Percentiles rank a stretch among this genome's conserved stretches.
Evolutionary conservation across 805 yeast species (phyloP).

Genomic region (Myxozyma geophila): DNA sequence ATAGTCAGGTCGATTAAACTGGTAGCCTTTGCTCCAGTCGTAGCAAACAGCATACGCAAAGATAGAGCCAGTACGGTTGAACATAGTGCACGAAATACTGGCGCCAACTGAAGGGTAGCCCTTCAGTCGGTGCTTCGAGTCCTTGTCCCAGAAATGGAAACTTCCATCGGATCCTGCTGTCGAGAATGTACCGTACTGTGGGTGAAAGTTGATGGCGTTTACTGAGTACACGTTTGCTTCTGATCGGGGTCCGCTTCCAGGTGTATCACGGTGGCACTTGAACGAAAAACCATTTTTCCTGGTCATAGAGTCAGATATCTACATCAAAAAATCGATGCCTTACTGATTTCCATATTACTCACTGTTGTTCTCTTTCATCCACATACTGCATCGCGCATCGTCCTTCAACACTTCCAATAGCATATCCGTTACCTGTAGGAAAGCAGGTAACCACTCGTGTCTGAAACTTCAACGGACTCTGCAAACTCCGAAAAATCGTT

Average conservation of each 20-base stretch:
- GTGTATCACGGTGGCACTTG: slow-evolving; percentile 86
- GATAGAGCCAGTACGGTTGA: slow-evolving; percentile 80
- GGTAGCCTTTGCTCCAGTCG: slow-evolving; percentile 90
- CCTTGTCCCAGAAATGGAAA: slow-evolving; percentile 95
- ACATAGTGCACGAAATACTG: slow-evolving; percentile 75
- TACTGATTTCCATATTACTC: neutral
- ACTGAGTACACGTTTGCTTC: slow-evolving; percentile 78
- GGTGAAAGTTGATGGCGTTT: slow-evolving; percentile 83
- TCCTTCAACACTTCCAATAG: slow-evolving; percentile 92
- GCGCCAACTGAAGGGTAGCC: slow-evolving; percentile 68
- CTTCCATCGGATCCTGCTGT: slow-evolving; percentile 97
- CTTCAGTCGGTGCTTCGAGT: slow-evolving; percentile 82
- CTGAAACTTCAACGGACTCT: slow-evolving; percentile 87
- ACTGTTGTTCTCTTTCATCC: slow-evolving; percentile 68
- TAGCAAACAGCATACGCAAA: slow-evolving; percentile 91
- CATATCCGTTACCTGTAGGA: slow-evolving; percentile 91
- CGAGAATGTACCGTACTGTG: slow-evolving; percentile 84
- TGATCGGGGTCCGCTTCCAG: slow-evolving; percentile 54
- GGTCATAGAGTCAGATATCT: neutral
- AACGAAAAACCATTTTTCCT: slow-evolving; percentile 63
- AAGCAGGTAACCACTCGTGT: slow-evolving; percentile 82
- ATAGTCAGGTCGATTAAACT: slow-evolving; percentile 72
- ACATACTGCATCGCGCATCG: slow-evolving; percentile 93
- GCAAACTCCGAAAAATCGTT: slow-evolving; percentile 69
- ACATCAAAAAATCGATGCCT: neutral